These are phyloP conservation scores for Boechera retrofracta DNA, from an alignment of 345 rosid genomes.

Conservation along the genomic window DNA sequence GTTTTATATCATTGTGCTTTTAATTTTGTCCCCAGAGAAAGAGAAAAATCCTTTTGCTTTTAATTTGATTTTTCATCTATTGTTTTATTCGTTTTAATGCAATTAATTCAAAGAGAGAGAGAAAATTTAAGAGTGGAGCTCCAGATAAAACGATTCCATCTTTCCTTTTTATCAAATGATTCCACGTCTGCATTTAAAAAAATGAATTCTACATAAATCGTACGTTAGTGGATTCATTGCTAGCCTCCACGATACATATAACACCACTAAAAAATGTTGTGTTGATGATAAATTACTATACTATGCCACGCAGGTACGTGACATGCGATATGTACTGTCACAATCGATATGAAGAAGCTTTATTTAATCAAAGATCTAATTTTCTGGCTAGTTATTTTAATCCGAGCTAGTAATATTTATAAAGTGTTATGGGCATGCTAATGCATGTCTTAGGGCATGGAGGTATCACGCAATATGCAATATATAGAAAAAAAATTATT, in stretches of 20 bases:
- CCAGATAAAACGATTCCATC: constrained; percentile 23
- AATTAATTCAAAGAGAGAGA: not conserved
- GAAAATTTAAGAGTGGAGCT: not conserved
- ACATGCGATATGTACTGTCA: not conserved
- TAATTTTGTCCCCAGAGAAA: no score
- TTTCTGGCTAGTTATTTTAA: not conserved
- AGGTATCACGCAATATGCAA: constrained; percentile 17
- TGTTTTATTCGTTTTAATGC: not conserved
- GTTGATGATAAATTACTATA: constrained; percentile 5
- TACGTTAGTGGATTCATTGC: constrained; percentile 38
- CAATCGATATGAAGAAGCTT: constrained; percentile 4
- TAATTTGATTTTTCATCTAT: not conserved
- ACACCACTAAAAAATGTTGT: not conserved
- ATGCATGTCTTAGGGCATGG: constrained; percentile 2
- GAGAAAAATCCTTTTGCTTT: not conserved
- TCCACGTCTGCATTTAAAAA: constrained; percentile 16
- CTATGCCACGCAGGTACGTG: constrained; percentile 26
- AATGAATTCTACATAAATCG: constrained; percentile 15
- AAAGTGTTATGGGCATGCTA: constrained; percentile 3
- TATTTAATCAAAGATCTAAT: not conserved
- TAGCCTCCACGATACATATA: constrained; percentile 25
- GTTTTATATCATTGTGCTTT: not conserved
- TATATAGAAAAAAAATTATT: not conserved
- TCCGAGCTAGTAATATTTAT: not conserved
- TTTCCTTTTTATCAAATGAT: constrained; percentile 8